Evolutionary conservation across 2,329 filamentous ascomycete species (phyloP), one percentile per base, ranked within the genome.

Genomic region (Pezizomycotina sp.): DNA sequence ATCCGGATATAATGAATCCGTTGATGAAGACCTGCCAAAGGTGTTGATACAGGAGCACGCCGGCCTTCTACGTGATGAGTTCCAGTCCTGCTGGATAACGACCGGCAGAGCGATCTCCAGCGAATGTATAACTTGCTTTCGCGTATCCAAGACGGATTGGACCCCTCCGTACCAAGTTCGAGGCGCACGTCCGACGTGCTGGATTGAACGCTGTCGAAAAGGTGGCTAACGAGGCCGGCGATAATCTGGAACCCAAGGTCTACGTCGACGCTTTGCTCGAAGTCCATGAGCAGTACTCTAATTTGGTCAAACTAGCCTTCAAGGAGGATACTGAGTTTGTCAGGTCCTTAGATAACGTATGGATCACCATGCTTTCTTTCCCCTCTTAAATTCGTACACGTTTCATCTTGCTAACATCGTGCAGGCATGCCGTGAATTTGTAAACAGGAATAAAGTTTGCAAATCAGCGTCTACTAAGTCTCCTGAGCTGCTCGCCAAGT

Each of bases 241-340:
- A 43, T 19, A 82, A 75, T 56, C 69, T 95, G 28, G 89, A 98
- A 55, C 89, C 89, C 6, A 95, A 93, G 64, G 73, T 91, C 31
- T 98, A 98, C 53, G 84, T 98, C 28, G 84, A 95, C 56, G 82
- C 89, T 18, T 65, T 98, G 14, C 71, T 98, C 15, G 84, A 93
- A 54, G 84, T 92, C 2, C 86, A 98, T 60, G 81, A 78, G 0
- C 79, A 92, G 52, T 98, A 98, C 55, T 79, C 86, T 52, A 77
- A 74, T 23, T 67, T 98, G 34, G 89, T 98, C 19, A 83, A 91
- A 61, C 71, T 77, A 30, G 86, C 89, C 1, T 98, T 98, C 60
- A 79, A 76, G 43, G 84, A 91, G 45, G 89, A 98, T 58, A 83
- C 89, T 0, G 89, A 98, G 54, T 98, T 98, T 53, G 92, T 92